Evolutionary conservation across 352 stramenopile species (phyloP), one percentile per base, ranked within the genome.

Genomic region (Phytophthora fragariae): DNA sequence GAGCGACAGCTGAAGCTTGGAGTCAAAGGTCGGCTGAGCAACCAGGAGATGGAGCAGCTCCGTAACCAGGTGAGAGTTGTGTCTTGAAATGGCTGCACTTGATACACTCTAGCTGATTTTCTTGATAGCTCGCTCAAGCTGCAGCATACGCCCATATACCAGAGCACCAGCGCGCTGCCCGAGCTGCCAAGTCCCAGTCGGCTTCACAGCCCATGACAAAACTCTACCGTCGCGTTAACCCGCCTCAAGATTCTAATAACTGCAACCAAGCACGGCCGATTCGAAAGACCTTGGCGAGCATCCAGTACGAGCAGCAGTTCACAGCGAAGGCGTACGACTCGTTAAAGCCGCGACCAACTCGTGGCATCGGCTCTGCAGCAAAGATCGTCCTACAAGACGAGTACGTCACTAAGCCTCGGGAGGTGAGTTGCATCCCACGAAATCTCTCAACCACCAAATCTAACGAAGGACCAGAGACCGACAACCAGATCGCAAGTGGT

Each of bases 11-110:
- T 86, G 10, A 53, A 52, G 29, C 68, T 89, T 17, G 76, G 81
- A 7, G 71, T 88, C 7, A 89, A 89, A 68, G 80, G 80, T 41
- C 62, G 77, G 29, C 68, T 92, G 33, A 93, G 73, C 46, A 91
- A 90, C 69, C 80, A 91, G 55, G 84, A 93, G 65, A 90, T 94
- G 78, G 84, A 92, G 35, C 64, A 84, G 63, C 80, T 93, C 52
- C 80, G 82, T 19, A 72, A n/a, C 3, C 67, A 77, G 59, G 65
- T 72, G 21, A 52, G 53, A 46, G 17, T 52, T 8, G 24, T 72
- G 77, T 50, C 75, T 87, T 72, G 77, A 86, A 49, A 56, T 58
- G 5, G 29, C 12, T 57, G 27, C 37, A 46, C 12, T 46, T 15
- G 24, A 3, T 5, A 31, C 1, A 47, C 54, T 41, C 37, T 24